phyloP scores from a whole-genome alignment of 2,329 filamentous ascomycete species.

The Davidsoniella virescens region DNA sequence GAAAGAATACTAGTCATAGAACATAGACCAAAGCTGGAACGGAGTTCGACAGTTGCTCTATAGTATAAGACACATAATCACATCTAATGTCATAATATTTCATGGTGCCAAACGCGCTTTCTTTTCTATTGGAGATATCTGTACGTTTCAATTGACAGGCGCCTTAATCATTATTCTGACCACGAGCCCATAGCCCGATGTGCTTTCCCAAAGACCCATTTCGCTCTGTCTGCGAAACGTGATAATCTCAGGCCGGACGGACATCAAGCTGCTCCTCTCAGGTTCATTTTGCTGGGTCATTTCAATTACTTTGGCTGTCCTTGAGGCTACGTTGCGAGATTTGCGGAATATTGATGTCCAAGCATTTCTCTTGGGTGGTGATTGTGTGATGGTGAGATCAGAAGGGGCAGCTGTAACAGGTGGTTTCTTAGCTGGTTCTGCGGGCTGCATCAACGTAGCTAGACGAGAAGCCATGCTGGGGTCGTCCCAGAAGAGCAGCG shows the following conservation, averaged over 20 bases:
- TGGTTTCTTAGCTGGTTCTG: no score
- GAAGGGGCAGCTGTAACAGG: no score
- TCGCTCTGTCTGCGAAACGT: constrained; percentile 35
- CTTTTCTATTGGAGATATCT: no score
- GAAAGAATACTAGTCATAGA: background rate
- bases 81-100: background rate
- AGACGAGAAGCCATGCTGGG: constrained; percentile 29
- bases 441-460: constrained; percentile 27
- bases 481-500: constrained; percentile 28
- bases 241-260: constrained; percentile 28
- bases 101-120: no score
- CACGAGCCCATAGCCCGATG: constrained; percentile 33
- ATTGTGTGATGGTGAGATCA: no score
- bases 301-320: no score
- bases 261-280: constrained; percentile 19
- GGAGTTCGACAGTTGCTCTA: background rate
- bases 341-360: no score
- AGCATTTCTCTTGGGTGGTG: no score
- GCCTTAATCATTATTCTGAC: constrained; percentile 20
- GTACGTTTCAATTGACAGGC: no score
- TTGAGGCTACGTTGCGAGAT: no score
- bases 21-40: background rate
- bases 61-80: no score
- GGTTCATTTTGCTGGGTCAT: background rate
- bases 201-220: constrained; percentile 35